These are phyloP conservation scores for Usnea hakonensis DNA, from an alignment of 495 filamentous ascomycete genomes.

Conservation along the genomic window DNA sequence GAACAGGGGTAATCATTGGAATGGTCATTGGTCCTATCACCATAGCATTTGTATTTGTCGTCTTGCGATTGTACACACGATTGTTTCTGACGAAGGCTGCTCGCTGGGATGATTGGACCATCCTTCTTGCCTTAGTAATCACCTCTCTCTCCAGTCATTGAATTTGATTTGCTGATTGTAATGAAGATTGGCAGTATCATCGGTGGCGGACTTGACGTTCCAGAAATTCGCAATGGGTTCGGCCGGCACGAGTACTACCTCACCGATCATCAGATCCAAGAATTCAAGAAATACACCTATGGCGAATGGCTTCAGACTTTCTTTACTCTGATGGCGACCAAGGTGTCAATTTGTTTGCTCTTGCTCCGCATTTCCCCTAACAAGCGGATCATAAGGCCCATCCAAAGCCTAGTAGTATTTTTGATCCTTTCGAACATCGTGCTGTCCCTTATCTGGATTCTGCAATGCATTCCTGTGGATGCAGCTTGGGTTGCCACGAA, in stretches of 20 bases:
- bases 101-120: constrained; percentile 11
- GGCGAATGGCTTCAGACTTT: constrained; percentile 19
- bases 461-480: constrained; percentile 12
- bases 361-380: constrained; percentile 5
- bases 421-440: constrained; percentile 12
- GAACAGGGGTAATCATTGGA: neutral
- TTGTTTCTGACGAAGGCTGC: neutral
- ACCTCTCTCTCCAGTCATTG: neutral
- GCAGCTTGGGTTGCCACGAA: constrained; percentile 1
- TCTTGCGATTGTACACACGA: constrained; percentile 4
- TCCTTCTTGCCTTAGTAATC: constrained; percentile 3
- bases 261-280: constrained; percentile 7
- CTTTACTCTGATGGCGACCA: constrained; percentile 15
- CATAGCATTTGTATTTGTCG: neutral
- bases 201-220: constrained; percentile 5
- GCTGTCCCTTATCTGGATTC: constrained; percentile 8
- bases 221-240: constrained; percentile 11
- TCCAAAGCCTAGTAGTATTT: constrained; percentile 7
- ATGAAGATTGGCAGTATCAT: constrained; percentile 10
- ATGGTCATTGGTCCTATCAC: neutral
- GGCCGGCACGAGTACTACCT: constrained; percentile 16
- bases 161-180: neutral
- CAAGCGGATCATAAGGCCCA: constrained; percentile 4
- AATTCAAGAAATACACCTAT: constrained; percentile 11
- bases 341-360: constrained; percentile 17